Conservation (phyloP, 2,329 filamentous ascomycete genomes). For the Talaromyces sp. region DNA sequence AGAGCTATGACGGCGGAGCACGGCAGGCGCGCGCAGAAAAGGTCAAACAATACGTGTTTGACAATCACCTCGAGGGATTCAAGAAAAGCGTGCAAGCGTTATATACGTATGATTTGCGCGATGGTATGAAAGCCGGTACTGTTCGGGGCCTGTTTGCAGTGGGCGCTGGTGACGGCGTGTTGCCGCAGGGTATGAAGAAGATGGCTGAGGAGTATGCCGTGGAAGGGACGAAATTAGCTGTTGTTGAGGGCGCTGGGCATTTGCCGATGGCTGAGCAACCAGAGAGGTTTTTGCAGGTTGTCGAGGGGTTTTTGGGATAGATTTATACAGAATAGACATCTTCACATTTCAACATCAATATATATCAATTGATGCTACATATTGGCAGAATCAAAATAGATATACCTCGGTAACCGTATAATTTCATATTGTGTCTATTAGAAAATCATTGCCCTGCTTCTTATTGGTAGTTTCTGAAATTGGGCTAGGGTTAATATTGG, state of each 20-base stretch:
- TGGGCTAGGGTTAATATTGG: too few relatives aligned
- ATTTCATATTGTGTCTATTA: too few relatives aligned
- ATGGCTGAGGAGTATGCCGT: constrained; percentile 58
- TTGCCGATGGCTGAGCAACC: constrained; percentile 79
- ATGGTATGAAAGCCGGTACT: constrained; percentile 33
- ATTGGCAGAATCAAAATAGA: too few relatives aligned
- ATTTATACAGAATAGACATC: not conserved
- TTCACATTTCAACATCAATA: too few relatives aligned
- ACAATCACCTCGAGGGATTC: constrained; percentile 68
- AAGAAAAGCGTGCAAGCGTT: constrained; percentile 69
- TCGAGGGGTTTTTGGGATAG: constrained; percentile 52
- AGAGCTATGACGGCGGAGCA: constrained; percentile 52
- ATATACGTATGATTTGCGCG: constrained; percentile 50
- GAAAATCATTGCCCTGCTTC: too few relatives aligned
- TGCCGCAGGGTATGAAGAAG: constrained; percentile 75
- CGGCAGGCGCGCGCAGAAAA: constrained; percentile 48
- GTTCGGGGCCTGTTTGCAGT: constrained; percentile 61
- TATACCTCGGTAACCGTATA: too few relatives aligned
- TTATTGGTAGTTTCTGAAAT: too few relatives aligned
- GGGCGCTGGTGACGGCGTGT: constrained; percentile 66
- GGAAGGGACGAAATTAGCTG: constrained; percentile 52
- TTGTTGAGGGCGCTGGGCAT: constrained; percentile 70
- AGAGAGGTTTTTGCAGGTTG: constrained; percentile 60
- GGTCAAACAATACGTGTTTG: constrained; percentile 65
- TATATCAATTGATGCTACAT: too few relatives aligned